phyloP scores from a whole-genome alignment of 345 rosid genomes.

The Durio zibethinus region DNA sequence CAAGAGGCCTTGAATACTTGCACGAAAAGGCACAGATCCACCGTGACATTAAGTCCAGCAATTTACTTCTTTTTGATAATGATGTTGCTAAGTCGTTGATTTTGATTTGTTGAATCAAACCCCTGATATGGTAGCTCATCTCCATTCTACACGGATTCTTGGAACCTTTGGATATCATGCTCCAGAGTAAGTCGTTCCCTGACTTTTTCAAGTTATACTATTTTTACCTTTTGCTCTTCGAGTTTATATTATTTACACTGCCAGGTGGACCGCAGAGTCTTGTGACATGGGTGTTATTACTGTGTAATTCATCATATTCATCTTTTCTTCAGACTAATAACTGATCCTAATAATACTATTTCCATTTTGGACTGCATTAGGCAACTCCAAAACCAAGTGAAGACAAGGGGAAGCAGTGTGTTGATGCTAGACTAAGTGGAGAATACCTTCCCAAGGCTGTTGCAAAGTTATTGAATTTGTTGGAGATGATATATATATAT shows the following conservation, averaged over 20 bases:
- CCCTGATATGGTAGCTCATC: slow-evolving; percentile 87
- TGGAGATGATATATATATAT: background rate
- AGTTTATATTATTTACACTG: too few relatives aligned
- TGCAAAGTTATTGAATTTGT: slow-evolving; percentile 50
- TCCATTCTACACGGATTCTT: slow-evolving; percentile 89
- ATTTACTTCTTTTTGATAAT: slow-evolving; percentile 72
- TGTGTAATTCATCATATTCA: background rate
- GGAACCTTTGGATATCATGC: slow-evolving; percentile 99
- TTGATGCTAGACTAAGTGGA: slow-evolving; percentile 61
- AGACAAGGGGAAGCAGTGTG: slow-evolving; percentile 69
- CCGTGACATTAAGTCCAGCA: slow-evolving; percentile 88
- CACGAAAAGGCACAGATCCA: slow-evolving; percentile 84
- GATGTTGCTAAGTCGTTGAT: slow-evolving; percentile 89
- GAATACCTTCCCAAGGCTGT: slow-evolving; percentile 72
- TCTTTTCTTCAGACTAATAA: background rate
- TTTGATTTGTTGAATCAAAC: slow-evolving; percentile 93
- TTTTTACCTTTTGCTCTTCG: too few relatives aligned
- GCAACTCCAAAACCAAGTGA: slow-evolving; percentile 81
- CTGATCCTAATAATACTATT: background rate
- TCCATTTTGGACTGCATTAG: slow-evolving; percentile 26
- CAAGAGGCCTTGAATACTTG: slow-evolving; percentile 90
- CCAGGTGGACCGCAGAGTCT: slow-evolving; percentile 85
- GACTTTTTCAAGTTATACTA: too few relatives aligned
- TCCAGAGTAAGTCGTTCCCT: slow-evolving; percentile 69
- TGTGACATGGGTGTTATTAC: slow-evolving; percentile 65